phyloP scores from a whole-genome alignment of 768 basidiomycete genomes.

The Phlebiopsis flavidoalba region DNA sequence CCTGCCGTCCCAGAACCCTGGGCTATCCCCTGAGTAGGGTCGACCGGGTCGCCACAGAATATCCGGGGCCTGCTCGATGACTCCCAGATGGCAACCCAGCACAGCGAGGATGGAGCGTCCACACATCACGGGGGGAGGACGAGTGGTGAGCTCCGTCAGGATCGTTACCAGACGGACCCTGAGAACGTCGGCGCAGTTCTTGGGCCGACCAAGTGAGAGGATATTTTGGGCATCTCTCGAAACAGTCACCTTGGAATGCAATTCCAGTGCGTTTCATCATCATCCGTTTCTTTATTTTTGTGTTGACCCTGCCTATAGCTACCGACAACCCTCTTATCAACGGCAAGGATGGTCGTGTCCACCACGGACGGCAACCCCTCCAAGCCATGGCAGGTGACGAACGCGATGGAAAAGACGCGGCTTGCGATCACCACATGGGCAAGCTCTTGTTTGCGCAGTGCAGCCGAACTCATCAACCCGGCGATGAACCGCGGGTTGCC shows the following conservation, averaged over 20 bases:
- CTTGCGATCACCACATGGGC: constrained; percentile 46
- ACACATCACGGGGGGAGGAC: constrained; percentile 56
- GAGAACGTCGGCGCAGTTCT: constrained; percentile 76
- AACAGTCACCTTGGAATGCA: constrained; percentile 69
- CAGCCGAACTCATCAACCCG: constrained; percentile 76
- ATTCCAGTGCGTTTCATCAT: constrained; percentile 58
- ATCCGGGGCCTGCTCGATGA: constrained; percentile 67
- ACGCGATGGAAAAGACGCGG: constrained; percentile 85
- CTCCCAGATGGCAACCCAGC: constrained; percentile 58
- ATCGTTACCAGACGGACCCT: constrained; percentile 74
- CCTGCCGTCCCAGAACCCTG: constrained; percentile 79
- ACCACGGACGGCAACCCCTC: constrained; percentile 83
- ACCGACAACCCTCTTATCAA: constrained; percentile 88
- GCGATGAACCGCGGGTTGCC: constrained; percentile 80
- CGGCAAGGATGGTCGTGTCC: constrained; percentile 54
- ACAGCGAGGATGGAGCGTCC: constrained; percentile 55
- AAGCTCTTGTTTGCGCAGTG: constrained; percentile 47
- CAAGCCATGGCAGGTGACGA: constrained; percentile 83
- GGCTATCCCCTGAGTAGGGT: no score
- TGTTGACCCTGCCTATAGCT: constrained; percentile 35
- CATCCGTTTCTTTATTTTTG: background rate
- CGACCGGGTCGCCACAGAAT: constrained; percentile 63
- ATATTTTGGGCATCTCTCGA: constrained; percentile 61
- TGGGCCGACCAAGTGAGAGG: constrained; percentile 85
- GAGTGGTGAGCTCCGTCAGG: constrained; percentile 70